Evolutionary conservation across 2,329 filamentous ascomycete genomes (phyloP).

Genomic region (Botrytis aclada): DNA sequence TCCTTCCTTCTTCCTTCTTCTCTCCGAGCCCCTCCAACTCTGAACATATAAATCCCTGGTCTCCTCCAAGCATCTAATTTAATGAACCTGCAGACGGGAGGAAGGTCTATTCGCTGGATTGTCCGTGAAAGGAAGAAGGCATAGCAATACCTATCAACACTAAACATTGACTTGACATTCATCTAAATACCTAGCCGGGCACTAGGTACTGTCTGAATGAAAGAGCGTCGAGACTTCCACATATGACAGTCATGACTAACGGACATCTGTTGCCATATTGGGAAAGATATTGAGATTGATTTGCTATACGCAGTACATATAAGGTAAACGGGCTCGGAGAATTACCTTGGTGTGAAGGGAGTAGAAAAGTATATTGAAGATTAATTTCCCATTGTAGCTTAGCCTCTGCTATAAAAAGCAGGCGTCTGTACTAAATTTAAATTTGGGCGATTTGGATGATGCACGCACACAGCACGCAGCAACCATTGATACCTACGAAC

Average conservation of each 20-base stretch:
- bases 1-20: background rate
- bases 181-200: background rate
- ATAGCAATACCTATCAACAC: background rate
- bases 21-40: background rate
- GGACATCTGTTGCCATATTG: background rate
- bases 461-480: background rate
- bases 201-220: no score
- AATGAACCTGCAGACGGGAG: background rate
- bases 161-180: background rate
- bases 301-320: background rate
- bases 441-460: conserved; percentile 1
- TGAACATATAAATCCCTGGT: background rate
- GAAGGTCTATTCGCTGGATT: background rate
- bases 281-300: background rate
- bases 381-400: background rate
- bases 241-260: background rate
- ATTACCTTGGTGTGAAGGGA: background rate
- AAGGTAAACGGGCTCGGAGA: conserved; percentile 1
- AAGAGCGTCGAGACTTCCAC: background rate
- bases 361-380: background rate
- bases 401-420: background rate
- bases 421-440: background rate
- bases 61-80: background rate
- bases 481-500: background rate
- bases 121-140: background rate